These are phyloP conservation scores for Cercospora janseana DNA, from an alignment of 2,329 filamentous ascomycete species.

Conservation along the genomic window DNA sequence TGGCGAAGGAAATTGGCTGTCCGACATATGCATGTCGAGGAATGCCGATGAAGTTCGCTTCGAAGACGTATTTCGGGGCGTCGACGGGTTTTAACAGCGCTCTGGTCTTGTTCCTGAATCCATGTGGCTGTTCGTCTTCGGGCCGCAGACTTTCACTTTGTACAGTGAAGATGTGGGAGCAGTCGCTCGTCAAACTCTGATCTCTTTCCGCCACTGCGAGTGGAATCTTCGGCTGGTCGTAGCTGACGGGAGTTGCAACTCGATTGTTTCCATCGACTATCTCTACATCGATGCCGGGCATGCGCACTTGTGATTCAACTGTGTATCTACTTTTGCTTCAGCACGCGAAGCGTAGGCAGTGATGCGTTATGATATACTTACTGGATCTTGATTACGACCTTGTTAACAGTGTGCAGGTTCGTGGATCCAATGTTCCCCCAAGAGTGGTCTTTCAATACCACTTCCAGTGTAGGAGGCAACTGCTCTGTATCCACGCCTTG, in stretches of 20 bases:
- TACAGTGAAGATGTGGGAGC: conserved; percentile 13
- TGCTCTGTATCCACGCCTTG: conserved; percentile 6
- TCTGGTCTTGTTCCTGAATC: conserved; percentile 20
- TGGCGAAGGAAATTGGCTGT: conserved; percentile 15
- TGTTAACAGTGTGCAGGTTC: conserved; percentile 7
- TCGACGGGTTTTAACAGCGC: conserved; percentile 17
- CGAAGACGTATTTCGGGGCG: conserved; percentile 18
- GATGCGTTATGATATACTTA: background rate
- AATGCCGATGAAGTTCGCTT: conserved; percentile 5
- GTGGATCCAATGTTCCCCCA: background rate
- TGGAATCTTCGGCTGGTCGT: conserved; percentile 22
- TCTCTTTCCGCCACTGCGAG: conserved; percentile 10
- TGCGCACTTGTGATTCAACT: conserved; percentile 6
- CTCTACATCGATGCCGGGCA: conserved; percentile 22
- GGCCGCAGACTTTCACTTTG: conserved; percentile 13
- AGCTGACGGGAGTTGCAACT: conserved; percentile 12
- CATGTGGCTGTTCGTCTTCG: conserved; percentile 12
- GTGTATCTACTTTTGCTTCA: conserved; percentile 4
- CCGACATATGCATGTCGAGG: conserved; percentile 19
- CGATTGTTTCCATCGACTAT: conserved; percentile 6
- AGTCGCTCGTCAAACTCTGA: conserved; percentile 4
- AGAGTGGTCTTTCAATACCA: background rate
- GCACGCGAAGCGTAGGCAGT: background rate
- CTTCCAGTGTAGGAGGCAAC: conserved; percentile 16
- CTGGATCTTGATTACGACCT: conserved; percentile 5